Base-by-base conservation (phyloP, 768 basidiomycete genomes). In the Mycena galericulata region DNA sequence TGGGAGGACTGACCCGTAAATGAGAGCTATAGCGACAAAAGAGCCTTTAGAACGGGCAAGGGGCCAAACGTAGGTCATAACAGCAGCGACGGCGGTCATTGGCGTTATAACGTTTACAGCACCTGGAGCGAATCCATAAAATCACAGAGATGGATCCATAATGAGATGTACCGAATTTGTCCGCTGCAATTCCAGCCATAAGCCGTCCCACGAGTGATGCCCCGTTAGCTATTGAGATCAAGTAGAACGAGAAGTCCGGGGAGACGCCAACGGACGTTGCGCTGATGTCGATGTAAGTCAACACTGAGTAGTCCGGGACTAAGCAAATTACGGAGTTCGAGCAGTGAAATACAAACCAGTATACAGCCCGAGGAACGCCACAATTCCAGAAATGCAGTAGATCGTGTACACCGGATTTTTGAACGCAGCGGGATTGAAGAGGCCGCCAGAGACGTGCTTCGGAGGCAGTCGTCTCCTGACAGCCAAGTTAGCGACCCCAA, bases 1-100 rank as follows among this genome's bases (percentile, higher is more conserved):
- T 22, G 43, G 9, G 24, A 43, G 24, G 75, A 7, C 84, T 17
- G 56, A 92, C 89, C 92, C 92, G 70, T 93, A 94, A 4, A 90
- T 65, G 7, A 92, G 72, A 0, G 87, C 83, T 43, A 94, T 76
- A 10, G 79, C 86, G 2, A 92, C 82, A 38, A 90, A 81, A 0
- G 83, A 80, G 0, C 77, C 80, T 63, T 85, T 73, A 20, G 77
- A 83, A 41, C 74, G 80, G 0, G 86, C 85, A 73, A 88, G 89
- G 1, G 93, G 93, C 94, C 94, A 95, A 8, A 82, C 80, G 71
- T 89, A 89, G 0, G 92, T 92, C 58, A 90, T 73, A 32, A 88
- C 76, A 0, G 85, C 90, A 0, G 90, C 87, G 3, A 86, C 43
- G 20, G 82, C 65, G 0, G 87, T 89, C 49, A 89, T 88, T 0